Evolutionary conservation across 768 basidiomycete genomes (phyloP).

Genomic region (Pleurotus platypus): DNA sequence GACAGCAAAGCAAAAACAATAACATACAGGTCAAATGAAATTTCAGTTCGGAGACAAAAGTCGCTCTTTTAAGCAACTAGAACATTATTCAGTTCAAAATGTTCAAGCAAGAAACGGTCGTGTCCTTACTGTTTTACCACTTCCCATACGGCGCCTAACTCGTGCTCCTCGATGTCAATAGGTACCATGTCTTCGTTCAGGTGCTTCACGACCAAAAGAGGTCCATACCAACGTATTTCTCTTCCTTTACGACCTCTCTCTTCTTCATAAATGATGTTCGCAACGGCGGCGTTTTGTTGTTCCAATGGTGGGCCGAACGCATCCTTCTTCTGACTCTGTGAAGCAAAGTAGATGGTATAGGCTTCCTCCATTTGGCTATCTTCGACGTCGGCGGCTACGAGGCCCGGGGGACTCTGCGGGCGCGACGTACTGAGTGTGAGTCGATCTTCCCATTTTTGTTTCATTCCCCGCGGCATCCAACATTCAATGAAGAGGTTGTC

Average conservation of each 20-base stretch:
- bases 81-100: too few species aligned
- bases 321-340: slow-evolving; percentile 5
- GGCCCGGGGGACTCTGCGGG: not conserved
- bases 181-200: slow-evolving; percentile 1
- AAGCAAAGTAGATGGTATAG: not conserved
- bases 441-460: slow-evolving; percentile 5
- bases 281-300: slow-evolving; percentile 2
- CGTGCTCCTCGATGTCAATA: not conserved
- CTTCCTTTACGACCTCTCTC: not conserved
- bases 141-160: not conserved
- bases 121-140: not conserved
- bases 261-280: not conserved
- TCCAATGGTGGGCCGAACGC: not conserved
- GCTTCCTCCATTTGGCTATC: not conserved
- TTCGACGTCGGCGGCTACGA: not conserved
- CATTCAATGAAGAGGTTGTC: slow-evolving; percentile 3
- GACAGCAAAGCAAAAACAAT: too few species aligned
- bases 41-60: too few species aligned
- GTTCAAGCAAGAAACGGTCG: too few species aligned
- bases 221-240: not conserved
- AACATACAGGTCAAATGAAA: too few species aligned
- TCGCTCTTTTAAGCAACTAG: too few species aligned
- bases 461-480: slow-evolving; percentile 5
- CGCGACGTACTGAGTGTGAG: not conserved
- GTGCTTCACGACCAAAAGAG: slow-evolving; percentile 1